Base-by-base conservation (phyloP, 805 yeast genomes). In the Candida dendrica region DNA sequence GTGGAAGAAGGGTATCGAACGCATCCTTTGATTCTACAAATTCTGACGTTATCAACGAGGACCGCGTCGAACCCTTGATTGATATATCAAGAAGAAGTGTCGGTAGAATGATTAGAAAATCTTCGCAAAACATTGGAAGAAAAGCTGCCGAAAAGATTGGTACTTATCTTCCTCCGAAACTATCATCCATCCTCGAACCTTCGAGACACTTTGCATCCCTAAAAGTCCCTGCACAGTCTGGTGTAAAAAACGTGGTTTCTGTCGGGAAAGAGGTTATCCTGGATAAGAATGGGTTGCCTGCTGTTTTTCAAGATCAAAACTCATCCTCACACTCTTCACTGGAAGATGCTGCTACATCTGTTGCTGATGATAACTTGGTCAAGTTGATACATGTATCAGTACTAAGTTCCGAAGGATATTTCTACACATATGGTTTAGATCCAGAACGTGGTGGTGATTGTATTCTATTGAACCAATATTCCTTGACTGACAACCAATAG, bases 381-480 rank as follows among this genome's bases (percentile, higher is more conserved):
- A 58, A 51, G 15, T 48, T 67, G 42, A 56, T 46, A 37, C 75
- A 74, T 52, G 79, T 79, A 13, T 72, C 79, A 44, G 91, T 89
- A 6, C 86, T 87, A 3, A 86, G 95, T 1, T 74, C 83, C 0
- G 85, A 80, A 43, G 98, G 98, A 0, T 77, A 74, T 49, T 83
- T 85, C 50, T 84, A 82, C 53, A 85, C 84, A 39, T 91, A 87
- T 60, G 82, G 82, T 2, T 65, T 91, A 37, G 93, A 88, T 47
- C 81, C 93, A 0, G 95, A 82, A 46, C 65, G 90, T 41, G 98
- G 98, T 1, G 98, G 98, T 2, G 96, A 90, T 56, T 91, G 98
- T 63, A 76, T 83, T 33, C 65, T 88, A 46, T 65, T 85, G 42
- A 77, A 81, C 46, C 95, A 87, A 54, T 82, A 79, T 54, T 72